Evolutionary conservation across 495 filamentous ascomycete species (phyloP), one percentile per base, ranked within the genome.

Genomic region (Lasiosphaeris hirsuta): DNA sequence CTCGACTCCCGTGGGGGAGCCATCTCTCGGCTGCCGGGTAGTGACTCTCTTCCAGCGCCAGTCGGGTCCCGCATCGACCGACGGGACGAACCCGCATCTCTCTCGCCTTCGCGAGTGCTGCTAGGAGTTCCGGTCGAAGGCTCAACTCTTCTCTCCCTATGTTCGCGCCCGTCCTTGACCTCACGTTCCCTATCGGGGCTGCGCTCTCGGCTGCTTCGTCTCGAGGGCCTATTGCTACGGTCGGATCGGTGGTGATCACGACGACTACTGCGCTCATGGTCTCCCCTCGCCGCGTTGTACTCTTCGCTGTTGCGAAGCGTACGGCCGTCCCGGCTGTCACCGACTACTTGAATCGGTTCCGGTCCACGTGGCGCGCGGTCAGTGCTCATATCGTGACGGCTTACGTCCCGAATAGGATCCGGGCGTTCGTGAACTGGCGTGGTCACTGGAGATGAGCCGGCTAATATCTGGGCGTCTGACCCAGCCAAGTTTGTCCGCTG

Each of bases 401-500:
- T 46, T 33, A 61, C 62, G 23, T 64, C 64, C 2, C 73, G 60
- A 17, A 71, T 65, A 7, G 69, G 69, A 42, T 72, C 74, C 10
- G 72, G 66, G 7, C 76, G 75, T 42, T 78, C 77, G 7, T 74
- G 71, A 14, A 75, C 60, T 2, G 77, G 75, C 3, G 77, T 78
- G 4, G 71, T 68, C 15, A 76, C 66, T 0, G 77, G 76, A 11
- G 76, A 78, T 19, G 71, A 71, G 30, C 76, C 77, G 1, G 75
- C 73, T 1, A 79, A 64, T 17, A 79, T 73, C 57, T 79, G 76
- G 6, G 75, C 75, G 52, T 79, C 73, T 30, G 72, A 79, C 11
- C 75, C 77, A 37, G 61, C 73, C 50, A 78, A 54, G 60, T 65
- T 78, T 34, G 65, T 61, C 7, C 75, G 63, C 18, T 72, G 71